phyloP scores from a whole-genome alignment of 495 filamentous ascomycete species.

The Aspergillus sparsus region DNA sequence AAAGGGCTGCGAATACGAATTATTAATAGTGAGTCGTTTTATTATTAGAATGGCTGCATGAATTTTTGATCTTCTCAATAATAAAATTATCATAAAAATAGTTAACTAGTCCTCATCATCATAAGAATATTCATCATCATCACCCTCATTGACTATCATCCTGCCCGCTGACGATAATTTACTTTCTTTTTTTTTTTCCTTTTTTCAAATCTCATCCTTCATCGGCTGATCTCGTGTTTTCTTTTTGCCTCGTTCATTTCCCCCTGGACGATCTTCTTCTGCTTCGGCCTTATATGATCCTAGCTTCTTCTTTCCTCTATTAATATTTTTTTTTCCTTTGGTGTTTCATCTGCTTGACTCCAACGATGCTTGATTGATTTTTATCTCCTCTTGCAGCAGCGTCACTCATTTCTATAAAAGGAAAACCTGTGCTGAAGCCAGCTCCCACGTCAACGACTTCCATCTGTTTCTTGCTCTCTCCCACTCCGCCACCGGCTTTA shows the following conservation, averaged over 20 bases:
- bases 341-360: background rate
- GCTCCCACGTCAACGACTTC: background rate
- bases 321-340: background rate
- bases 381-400: slow-evolving; percentile 9
- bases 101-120: background rate
- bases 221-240: background rate
- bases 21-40: slow-evolving; percentile 10
- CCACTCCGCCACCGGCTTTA: background rate
- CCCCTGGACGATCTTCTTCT: too few species aligned
- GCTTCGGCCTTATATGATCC: too few species aligned
- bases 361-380: background rate
- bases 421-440: slow-evolving; percentile 20
- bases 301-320: too few species aligned
- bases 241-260: background rate
- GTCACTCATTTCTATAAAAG: slow-evolving; percentile 20
- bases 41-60: slow-evolving; percentile 18
- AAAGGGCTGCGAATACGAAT: slow-evolving; percentile 2
- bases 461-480: background rate
- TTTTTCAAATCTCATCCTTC: background rate
- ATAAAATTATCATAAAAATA: background rate
- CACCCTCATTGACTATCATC: background rate
- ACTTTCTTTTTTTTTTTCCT: background rate
- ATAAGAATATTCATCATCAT: too few species aligned
- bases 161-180: background rate
- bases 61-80: background rate